These are phyloP conservation scores for Umbilicus rupestris DNA, from an alignment of 164 flowering plant genomes.

Conservation along the genomic window DNA sequence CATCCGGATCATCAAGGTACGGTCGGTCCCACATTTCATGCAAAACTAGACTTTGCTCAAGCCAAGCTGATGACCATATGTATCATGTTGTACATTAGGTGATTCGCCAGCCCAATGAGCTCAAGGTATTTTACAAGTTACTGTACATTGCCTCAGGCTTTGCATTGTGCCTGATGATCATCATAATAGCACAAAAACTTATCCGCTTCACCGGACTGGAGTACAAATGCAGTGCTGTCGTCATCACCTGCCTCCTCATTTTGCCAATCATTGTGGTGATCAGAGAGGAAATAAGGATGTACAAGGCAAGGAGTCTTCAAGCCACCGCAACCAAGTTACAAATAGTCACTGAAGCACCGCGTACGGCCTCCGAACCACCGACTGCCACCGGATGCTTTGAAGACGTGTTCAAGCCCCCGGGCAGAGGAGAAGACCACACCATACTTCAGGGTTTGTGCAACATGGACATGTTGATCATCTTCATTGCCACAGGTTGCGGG, in stretches of 20 bases:
- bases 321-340: conserved; percentile 5
- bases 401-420: conserved; percentile 21
- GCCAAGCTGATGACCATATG: too few species aligned
- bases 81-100: too few species aligned
- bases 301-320: conserved; percentile 3
- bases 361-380: too few species aligned
- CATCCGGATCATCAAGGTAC: conserved; percentile 15
- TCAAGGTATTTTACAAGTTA: conserved; percentile 25
- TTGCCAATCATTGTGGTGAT: conserved; percentile 22
- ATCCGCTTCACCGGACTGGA: conserved; percentile 7
- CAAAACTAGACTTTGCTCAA: too few species aligned
- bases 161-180: conserved; percentile 22
- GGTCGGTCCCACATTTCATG: too few species aligned
- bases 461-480: conserved; percentile 27
- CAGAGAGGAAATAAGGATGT: conserved; percentile 16
- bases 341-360: conserved; percentile 10
- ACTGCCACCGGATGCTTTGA: conserved; percentile 18
- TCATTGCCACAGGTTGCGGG: conserved; percentile 23
- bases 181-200: conserved; percentile 14
- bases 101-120: conserved; percentile 17
- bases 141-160: conserved; percentile 20
- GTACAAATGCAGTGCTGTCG: conserved; percentile 17
- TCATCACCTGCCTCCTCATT: conserved; percentile 19
- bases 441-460: conserved; percentile 31
- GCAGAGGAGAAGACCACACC: conserved; percentile 30